A percentile compares a stretch with the other conserved stretches of the same genome.
phyloP scores from a whole-genome alignment of 2,329 filamentous ascomycete genomes.

The Pseudocercospora cruenta region DNA sequence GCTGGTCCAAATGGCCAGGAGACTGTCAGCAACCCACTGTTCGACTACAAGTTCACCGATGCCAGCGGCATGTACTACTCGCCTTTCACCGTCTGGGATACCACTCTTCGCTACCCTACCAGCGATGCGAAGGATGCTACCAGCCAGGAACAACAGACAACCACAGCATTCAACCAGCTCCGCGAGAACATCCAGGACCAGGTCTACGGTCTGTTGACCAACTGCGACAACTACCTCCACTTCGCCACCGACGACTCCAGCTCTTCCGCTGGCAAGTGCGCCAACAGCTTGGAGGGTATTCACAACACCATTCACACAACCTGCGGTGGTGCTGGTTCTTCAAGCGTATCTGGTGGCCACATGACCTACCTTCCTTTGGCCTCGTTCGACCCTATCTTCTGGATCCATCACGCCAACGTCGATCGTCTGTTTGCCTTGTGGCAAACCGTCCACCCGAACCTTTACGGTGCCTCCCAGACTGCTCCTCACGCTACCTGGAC shows the following conservation, averaged over 20 bases:
- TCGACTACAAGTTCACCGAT: conserved; percentile 30
- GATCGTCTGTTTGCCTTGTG: conserved; percentile 78
- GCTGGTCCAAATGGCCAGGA: conserved; percentile 31
- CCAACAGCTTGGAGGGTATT: conserved; percentile 41
- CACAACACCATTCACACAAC: conserved; percentile 42
- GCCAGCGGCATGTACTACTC: conserved; percentile 30
- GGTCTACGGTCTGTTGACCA: conserved; percentile 38
- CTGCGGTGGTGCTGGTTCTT: conserved; percentile 32
- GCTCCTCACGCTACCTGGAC: conserved; percentile 65
- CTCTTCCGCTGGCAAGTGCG: conserved; percentile 30
- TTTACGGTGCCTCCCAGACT: conserved; percentile 64
- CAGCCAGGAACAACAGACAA: conserved; percentile 25
- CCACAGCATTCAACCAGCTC: conserved; percentile 34
- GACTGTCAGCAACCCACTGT: conserved; percentile 36
- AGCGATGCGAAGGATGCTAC: conserved; percentile 28
- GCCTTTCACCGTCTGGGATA: conserved; percentile 36
- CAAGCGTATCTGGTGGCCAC: conserved; percentile 54
- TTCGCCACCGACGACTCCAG: conserved; percentile 38
- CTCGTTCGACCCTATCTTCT: conserved; percentile 79
- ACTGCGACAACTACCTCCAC: conserved; percentile 38
- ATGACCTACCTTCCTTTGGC: conserved; percentile 71
- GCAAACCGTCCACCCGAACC: conserved; percentile 72
- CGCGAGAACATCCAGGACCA: conserved; percentile 37
- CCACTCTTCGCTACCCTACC: conserved; percentile 37
- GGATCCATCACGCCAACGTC: conserved; percentile 73